Conservation (phyloP, 305 asterid species). For the Caryopteris hybrid region DNA sequence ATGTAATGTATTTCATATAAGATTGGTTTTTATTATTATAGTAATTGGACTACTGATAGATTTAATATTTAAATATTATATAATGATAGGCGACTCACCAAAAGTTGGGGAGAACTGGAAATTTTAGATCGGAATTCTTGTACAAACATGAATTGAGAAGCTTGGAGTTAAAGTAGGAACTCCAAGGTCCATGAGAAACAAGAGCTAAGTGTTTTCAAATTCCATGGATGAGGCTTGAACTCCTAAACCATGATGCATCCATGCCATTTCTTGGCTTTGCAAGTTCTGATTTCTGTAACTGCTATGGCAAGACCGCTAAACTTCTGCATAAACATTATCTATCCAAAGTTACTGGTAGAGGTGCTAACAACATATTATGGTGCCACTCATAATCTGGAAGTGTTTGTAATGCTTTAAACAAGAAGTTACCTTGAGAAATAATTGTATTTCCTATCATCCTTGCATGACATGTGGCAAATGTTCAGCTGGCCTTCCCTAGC, state of each 20-base stretch:
- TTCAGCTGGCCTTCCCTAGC: neutral
- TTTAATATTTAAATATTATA: too few relatives aligned
- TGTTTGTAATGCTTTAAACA: neutral
- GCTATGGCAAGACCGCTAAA: neutral
- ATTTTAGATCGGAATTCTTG: neutral
- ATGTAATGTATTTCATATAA: neutral
- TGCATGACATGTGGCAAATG: neutral
- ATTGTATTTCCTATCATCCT: neutral
- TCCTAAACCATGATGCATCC: neutral
- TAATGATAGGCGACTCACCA: neutral
- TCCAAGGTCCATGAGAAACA: neutral
- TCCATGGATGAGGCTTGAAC: slow-evolving; percentile 2
- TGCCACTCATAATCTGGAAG: neutral
- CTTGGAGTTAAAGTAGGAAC: neutral
- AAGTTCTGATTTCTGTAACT: neutral
- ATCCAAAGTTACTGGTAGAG: neutral
- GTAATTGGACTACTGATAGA: too few relatives aligned
- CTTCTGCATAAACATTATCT: neutral
- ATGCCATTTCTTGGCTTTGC: neutral
- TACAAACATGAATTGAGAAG: neutral
- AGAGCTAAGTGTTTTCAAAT: neutral
- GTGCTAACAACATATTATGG: neutral
- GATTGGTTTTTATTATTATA: neutral
- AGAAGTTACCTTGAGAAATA: neutral
- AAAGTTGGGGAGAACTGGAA: neutral